Base-by-base conservation (phyloP, 192 early-diverging fungal genomes). In the Pecoramyces ruminantium region DNA sequence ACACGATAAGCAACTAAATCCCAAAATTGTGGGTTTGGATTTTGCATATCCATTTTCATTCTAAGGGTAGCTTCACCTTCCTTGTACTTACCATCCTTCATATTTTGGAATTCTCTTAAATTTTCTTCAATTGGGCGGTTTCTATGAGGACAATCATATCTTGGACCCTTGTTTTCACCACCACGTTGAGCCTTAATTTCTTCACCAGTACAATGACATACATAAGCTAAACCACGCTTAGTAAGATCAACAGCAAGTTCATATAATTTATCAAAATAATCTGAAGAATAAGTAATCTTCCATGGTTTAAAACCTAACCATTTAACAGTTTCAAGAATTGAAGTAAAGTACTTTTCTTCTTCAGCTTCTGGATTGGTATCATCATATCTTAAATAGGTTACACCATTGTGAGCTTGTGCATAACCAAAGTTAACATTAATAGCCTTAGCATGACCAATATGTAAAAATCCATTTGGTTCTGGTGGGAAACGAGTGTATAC, bases 371-470 rank as follows among this genome's bases (percentile, higher is more conserved):
- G 94, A 84, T 95, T 95, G 17, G 94, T 95, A 85, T 94, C 94
- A 86, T 95, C 92, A 82, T 93, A 96, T 80, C 95, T 91, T 80
- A 99, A 90, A 86, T 99, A 95, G 83, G 93, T 95, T 51, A 94
- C 83, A 51, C 98, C 98, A 79, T 93, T 88, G 84, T 96, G 92
- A 17, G 93, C 93, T 82, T 91, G 90, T 28, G 98, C 98, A 80
- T 96, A 98, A 77, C 97, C 98, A 93, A 99, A 99, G 88, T 97
- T 99, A 83, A 99, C 92, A 85, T 99, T 99, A 88, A 99, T 97
- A 58, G 97, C 98, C 87, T 99, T 99, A 81, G 96, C 96, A 84
- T 99, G 98, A 79, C 98, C 97, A 86, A 99, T 98, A 86, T 99
- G 97, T 78, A 99, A 88, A 88, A 92, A 97, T 29, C 98, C 97